A percentile compares a stretch with the other conserved stretches of the same genome.
phyloP scores from a whole-genome alignment of 176 grass and related monocot genomes.

The Neostapfia colusana region DNA sequence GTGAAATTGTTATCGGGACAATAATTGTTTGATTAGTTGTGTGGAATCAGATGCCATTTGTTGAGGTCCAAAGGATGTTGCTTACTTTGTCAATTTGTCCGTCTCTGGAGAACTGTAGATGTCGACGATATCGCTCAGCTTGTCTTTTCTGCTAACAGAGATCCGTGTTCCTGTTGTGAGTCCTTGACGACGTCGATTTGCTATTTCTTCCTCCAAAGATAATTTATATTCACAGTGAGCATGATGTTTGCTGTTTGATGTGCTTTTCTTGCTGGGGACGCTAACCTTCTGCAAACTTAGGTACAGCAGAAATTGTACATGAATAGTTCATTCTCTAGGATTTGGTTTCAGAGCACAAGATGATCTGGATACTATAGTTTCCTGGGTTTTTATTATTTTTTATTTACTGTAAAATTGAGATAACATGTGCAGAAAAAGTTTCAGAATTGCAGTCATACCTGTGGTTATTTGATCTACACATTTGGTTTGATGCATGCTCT shows the following conservation, averaged over 20 bases:
- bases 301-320: background rate
- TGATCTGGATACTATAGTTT: no score
- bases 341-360: background rate
- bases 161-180: background rate
- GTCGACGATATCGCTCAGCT: background rate
- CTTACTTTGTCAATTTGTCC: background rate
- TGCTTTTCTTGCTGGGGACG: constrained; percentile 9
- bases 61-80: background rate
- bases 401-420: no score
- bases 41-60: constrained; percentile 23
- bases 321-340: background rate
- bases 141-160: background rate
- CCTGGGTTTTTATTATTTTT: no score
- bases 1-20: background rate
- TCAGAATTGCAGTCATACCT: no score
- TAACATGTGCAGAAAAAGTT: no score
- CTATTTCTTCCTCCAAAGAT: background rate
- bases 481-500: no score
- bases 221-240: background rate
- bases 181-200: background rate
- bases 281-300: background rate
- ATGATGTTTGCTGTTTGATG: background rate
- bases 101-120: background rate
- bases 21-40: background rate
- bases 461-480: no score